Base-by-base conservation (phyloP, 1,139 yeast genomes). In the Zygosaccharomyces pseudobailii region DNA sequence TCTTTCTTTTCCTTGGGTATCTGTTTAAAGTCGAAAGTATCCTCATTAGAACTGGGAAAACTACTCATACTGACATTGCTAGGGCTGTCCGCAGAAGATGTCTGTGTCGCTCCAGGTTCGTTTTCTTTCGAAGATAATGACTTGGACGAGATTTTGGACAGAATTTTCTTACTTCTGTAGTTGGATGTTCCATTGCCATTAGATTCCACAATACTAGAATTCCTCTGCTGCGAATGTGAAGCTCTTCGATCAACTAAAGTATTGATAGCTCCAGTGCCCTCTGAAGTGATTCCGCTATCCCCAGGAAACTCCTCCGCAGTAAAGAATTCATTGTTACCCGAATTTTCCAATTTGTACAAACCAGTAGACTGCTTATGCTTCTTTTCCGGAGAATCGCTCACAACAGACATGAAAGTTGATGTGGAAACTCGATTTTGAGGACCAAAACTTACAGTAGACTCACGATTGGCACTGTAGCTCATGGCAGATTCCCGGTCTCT, bases 271-370 rank as follows among this genome's bases (percentile, higher is more conserved):
- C 17, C 33, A 5, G 19, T n/a, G 13, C 4, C 33, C 19, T 10
- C 33, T 6, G 33, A 30, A 7, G 33, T 3, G 10, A 30, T 5
- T 3, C 33, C 44, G 4, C 24, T 34, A 24, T 37, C 39, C 23
- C 38, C 42, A 4, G 49, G 57, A 34, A 60, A 55, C 35, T 59
- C 64, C 34, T 58, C 56, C 3, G 65, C 66, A 3, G 61, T 57
- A 1, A 56, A 62, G 36, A 53, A 59, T 10, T 47, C 57, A 13
- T 55, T 56, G 39, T 59, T 58, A 6, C 61, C 57, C 7, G 50
- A 46, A 25, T 56, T 55, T 33, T 54, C 63, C 17, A 60, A 48
- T 36, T 54, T 52, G 36, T 58, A 60, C 40, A 59, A 34, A 7
- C 57, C 58, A 6, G 50, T 42, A 17, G 36, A 27, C 21, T 47